phyloP scores from a whole-genome alignment of 208 protist genomes.

The Porcisia hertigi region DNA sequence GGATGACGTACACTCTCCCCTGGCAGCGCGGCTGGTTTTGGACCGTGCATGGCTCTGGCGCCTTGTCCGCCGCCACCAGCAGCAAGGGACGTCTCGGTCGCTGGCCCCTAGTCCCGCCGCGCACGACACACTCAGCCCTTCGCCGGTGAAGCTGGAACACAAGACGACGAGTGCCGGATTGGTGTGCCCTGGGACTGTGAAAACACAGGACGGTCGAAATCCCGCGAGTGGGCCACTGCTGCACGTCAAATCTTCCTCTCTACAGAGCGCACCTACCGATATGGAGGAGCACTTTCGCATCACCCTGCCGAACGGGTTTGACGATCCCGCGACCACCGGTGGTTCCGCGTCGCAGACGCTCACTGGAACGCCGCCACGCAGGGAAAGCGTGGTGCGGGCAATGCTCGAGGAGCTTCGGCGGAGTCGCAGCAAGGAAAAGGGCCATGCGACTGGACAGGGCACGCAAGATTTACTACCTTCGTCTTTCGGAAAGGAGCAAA shows the following conservation, averaged over 20 bases:
- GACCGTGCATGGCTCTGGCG: constrained; percentile 23
- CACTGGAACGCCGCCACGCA: constrained; percentile 3
- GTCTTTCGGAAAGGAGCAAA: not conserved
- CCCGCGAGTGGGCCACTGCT: not conserved
- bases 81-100: not conserved
- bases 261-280: not conserved
- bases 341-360: not conserved
- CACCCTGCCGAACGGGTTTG: not conserved
- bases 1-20: constrained; percentile 27
- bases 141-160: not conserved
- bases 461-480: not conserved
- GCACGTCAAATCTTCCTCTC: not conserved
- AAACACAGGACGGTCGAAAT: not conserved
- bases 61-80: constrained; percentile 1
- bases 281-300: constrained; percentile 29
- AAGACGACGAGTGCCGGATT: not conserved
- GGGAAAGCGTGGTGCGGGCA: constrained; percentile 14
- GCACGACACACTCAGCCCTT: not conserved
- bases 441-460: not conserved
- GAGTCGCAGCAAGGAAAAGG: constrained; percentile 5
- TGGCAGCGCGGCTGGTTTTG: constrained; percentile 26
- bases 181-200: not conserved
- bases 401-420: constrained; percentile 23
- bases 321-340: not conserved
- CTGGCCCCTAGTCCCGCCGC: not conserved